Percentiles rank a stretch among this genome's conserved stretches.
phyloP scores from a whole-genome alignment of 257 asterid genomes.

The Rauvolfia tetraphylla region DNA sequence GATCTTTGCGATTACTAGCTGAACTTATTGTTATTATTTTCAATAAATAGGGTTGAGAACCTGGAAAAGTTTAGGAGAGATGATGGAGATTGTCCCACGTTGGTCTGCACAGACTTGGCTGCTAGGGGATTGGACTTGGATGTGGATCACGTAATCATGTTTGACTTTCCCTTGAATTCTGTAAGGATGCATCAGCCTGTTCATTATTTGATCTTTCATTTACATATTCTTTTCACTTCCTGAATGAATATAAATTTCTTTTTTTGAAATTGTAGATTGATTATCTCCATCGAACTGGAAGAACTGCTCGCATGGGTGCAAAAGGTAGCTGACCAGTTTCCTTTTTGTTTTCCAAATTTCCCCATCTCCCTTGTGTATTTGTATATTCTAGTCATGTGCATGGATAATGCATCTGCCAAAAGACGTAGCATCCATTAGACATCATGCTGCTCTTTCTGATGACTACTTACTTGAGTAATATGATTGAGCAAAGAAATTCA shows the following conservation, averaged over 20 bases:
- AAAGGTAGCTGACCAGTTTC: constrained; percentile 51
- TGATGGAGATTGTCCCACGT: constrained; percentile 95
- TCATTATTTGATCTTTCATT: constrained; percentile 13
- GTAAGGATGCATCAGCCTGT: constrained; percentile 43
- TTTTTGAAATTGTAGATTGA: constrained; percentile 54
- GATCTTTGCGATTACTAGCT: constrained; percentile 10
- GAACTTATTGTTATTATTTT: constrained; percentile 16
- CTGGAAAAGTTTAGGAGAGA: constrained; percentile 75
- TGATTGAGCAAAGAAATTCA: too few relatives aligned
- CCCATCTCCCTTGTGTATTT: background rate
- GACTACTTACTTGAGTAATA: too few relatives aligned
- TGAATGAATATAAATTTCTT: constrained; percentile 4
- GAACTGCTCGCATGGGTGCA: constrained; percentile 99
- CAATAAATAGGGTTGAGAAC: constrained; percentile 61
- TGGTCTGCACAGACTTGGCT: constrained; percentile 97
- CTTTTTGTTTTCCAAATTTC: constrained; percentile 4
- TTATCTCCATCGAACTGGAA: constrained; percentile 98
- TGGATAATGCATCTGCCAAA: background rate
- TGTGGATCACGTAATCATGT: constrained; percentile 98
- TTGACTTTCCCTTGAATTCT: constrained; percentile 89
- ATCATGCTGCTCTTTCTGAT: too few relatives aligned
- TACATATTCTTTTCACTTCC: background rate
- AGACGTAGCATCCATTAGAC: background rate
- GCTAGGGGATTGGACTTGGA: constrained; percentile 98
- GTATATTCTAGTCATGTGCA: background rate